Evolutionary conservation across 2,329 filamentous ascomycete species (phyloP).

Genomic region (Clarireedia homoeocarpa): DNA sequence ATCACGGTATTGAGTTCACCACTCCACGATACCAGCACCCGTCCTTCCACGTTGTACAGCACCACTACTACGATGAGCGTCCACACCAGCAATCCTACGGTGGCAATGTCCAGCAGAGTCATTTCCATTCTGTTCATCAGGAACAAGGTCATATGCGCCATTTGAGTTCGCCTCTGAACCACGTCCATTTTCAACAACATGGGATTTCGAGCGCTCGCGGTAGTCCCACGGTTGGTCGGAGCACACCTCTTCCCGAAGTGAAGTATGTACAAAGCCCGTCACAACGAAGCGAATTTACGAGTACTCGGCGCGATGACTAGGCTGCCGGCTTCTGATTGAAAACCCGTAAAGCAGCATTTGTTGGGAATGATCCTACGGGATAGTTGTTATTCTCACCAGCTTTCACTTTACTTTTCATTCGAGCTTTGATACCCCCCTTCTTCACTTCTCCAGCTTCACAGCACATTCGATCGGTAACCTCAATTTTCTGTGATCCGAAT

Average conservation of each 20-base stretch:
- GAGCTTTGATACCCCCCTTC: too few species aligned
- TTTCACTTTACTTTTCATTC: too few species aligned
- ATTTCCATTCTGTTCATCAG: neutral
- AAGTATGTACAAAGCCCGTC: neutral
- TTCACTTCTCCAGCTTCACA: too few species aligned
- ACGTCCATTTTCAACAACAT: neutral
- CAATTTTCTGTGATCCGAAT: too few species aligned
- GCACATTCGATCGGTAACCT: too few species aligned
- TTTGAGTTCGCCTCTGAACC: neutral
- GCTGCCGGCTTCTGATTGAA: too few species aligned
- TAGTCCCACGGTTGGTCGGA: neutral
- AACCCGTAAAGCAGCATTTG: too few species aligned
- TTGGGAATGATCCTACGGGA: too few species aligned
- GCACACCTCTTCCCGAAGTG: neutral
- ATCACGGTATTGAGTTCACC: neutral
- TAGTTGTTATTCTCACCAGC: too few species aligned
- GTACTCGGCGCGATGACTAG: too few species aligned
- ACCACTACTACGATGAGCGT: neutral
- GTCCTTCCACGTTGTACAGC: too few species aligned
- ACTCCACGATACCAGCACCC: slow-evolving; percentile 4
- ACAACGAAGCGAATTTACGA: too few species aligned
- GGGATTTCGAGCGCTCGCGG: neutral
- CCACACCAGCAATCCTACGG: neutral
- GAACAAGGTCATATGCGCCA: neutral
- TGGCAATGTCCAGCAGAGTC: neutral